Evolutionary conservation across 2,329 filamentous ascomycete genomes (phyloP).

Genomic region (Fusarium camptoceras): DNA sequence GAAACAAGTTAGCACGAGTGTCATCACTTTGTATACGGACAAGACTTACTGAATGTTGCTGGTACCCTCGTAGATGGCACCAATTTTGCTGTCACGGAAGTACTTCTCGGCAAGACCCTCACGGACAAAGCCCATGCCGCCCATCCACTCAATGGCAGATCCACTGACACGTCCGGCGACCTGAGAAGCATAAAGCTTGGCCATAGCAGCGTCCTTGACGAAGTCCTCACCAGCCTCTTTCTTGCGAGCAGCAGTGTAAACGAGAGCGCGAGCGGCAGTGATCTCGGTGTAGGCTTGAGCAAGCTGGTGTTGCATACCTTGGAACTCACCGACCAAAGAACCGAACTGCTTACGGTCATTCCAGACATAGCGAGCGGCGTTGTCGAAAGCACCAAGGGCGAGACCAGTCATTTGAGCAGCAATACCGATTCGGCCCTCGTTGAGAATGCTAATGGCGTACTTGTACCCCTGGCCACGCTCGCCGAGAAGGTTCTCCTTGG

Average conservation of each 20-base stretch:
- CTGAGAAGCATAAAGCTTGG: constrained; percentile 94
- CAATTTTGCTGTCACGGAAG: constrained; percentile 98
- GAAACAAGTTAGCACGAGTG: constrained; percentile 32
- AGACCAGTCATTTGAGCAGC: constrained; percentile 99
- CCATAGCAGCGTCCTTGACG: constrained; percentile 96
- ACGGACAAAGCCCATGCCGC: constrained; percentile 97
- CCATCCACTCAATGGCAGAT: constrained; percentile 97
- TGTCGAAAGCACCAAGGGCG: constrained; percentile 93
- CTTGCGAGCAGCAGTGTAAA: constrained; percentile 96
- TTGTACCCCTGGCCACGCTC: constrained; percentile 95
- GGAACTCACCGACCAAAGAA: constrained; percentile 92
- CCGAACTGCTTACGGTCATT: constrained; percentile 99
- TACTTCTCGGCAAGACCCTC: constrained; percentile 98
- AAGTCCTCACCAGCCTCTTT: constrained; percentile 98
- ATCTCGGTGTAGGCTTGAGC: constrained; percentile 97
- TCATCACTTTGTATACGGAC: not conserved
- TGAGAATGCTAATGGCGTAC: constrained; percentile 92
- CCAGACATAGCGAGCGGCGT: constrained; percentile 93
- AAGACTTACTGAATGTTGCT: constrained; percentile 75
- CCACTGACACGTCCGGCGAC: constrained; percentile 89
- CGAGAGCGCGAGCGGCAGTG: constrained; percentile 86
- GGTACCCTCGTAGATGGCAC: constrained; percentile 95
- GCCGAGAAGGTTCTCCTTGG: constrained; percentile 88
- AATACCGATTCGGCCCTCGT: constrained; percentile 97
- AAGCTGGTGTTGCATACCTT: constrained; percentile 99